Conservation (phyloP, 2,329 filamentous ascomycete genomes). For the Clonostachys sp. region DNA sequence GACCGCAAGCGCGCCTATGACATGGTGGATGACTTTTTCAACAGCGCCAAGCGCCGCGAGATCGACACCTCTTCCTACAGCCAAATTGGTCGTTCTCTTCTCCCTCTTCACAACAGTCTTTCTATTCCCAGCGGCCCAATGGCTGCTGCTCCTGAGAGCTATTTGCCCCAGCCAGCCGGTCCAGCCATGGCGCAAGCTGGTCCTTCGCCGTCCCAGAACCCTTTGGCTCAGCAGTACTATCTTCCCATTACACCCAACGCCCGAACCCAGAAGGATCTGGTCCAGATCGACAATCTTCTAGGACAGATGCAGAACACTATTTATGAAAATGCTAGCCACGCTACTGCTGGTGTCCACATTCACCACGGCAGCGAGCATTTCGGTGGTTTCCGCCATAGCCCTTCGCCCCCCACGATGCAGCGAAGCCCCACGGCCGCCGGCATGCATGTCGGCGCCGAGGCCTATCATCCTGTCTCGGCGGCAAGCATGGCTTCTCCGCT, state of each 20-base stretch:
- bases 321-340: slow-evolving; percentile 85
- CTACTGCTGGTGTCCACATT: slow-evolving; percentile 74
- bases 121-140: slow-evolving; percentile 51
- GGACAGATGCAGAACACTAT: slow-evolving; percentile 96
- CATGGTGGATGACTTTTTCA: slow-evolving; percentile 90
- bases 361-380: slow-evolving; percentile 65
- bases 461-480: slow-evolving; percentile 37
- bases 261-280: slow-evolving; percentile 86
- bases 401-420: slow-evolving; percentile 42
- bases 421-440: slow-evolving; percentile 16
- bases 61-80: slow-evolving; percentile 88
- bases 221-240: slow-evolving; percentile 68
- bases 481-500: slow-evolving; percentile 59
- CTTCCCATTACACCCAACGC: slow-evolving; percentile 81
- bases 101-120: slow-evolving; percentile 72
- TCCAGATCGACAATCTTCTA: slow-evolving; percentile 91
- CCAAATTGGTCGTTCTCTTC: slow-evolving; percentile 83
- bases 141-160: slow-evolving; percentile 40
- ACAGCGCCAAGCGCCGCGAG: slow-evolving; percentile 84
- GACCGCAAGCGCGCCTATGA: slow-evolving; percentile 82
- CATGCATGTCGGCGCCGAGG: slow-evolving; percentile 22
- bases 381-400: slow-evolving; percentile 53
- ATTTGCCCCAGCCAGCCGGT: slow-evolving; percentile 38
- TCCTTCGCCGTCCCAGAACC: slow-evolving; percentile 53
- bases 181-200: slow-evolving; percentile 49